Conservation (phyloP, 192 early-diverging fungal species). For the Obelidium mucronatum region DNA sequence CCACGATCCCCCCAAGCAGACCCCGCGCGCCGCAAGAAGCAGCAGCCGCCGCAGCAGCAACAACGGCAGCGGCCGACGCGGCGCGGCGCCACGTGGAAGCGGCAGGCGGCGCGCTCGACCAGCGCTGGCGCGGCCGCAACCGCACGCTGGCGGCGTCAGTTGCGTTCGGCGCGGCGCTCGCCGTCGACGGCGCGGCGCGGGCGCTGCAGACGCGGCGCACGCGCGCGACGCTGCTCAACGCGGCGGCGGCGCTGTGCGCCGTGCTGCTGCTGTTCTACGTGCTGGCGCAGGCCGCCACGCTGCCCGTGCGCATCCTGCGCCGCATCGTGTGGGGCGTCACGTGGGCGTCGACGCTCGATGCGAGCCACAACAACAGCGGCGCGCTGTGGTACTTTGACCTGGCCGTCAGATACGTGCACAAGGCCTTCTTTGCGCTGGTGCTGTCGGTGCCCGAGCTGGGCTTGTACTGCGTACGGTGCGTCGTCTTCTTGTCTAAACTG, state of each 20-base stretch:
- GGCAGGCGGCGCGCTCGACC: not conserved
- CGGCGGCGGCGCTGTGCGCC: not conserved
- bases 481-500: constrained; percentile 16
- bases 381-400: constrained; percentile 1
- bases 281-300: not conserved
- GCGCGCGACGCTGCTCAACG: not conserved
- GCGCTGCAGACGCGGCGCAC: not conserved
- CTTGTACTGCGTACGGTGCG: not conserved
- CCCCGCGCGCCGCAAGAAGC: not conserved
- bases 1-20: not conserved
- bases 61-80: not conserved
- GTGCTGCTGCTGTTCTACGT: not conserved
- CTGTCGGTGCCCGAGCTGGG: not conserved
- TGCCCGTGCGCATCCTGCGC: constrained; percentile 3
- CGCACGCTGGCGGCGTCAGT: not conserved
- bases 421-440: not conserved
- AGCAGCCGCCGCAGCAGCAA: not conserved
- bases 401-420: not conserved
- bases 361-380: not conserved
- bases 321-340: constrained; percentile 3
- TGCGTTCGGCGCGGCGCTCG: not conserved
- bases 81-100: not conserved
- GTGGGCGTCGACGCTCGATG: not conserved
- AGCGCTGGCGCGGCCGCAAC: not conserved
- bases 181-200: not conserved